These are phyloP conservation scores for Ophiostoma pallidulum DNA, from an alignment of 2,329 filamentous ascomycete species.

Conservation along the genomic window DNA sequence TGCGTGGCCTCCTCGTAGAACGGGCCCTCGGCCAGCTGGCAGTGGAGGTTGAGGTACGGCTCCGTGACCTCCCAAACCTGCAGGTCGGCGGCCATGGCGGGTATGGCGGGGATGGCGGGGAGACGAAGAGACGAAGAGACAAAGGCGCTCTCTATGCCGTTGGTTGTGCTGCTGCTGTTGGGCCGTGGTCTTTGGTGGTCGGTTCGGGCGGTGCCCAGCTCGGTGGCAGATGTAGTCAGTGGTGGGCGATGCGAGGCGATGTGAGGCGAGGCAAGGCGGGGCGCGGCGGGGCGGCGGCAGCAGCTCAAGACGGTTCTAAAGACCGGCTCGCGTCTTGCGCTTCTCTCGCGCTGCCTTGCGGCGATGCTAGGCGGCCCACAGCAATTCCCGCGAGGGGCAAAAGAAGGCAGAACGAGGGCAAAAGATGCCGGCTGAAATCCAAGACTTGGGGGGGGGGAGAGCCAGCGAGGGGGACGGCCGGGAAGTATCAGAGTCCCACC, in stretches of 20 bases:
- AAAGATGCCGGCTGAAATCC: not conserved
- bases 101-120: too few relatives aligned
- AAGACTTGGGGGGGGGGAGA: not conserved
- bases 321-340: not conserved
- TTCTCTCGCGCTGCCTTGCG: not conserved
- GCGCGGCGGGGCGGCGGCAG: too few relatives aligned
- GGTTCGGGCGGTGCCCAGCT: too few relatives aligned
- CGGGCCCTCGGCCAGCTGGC: conserved; percentile 63
- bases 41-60: conserved; percentile 53
- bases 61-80: conserved; percentile 42
- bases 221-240: too few relatives aligned
- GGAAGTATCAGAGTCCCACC: not conserved
- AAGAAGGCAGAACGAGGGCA: too few relatives aligned
- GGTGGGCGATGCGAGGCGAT: too few relatives aligned
- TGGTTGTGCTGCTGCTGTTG: too few relatives aligned
- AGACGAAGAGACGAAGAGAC: too few relatives aligned
- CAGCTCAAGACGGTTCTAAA: too few relatives aligned
- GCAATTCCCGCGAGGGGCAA: not conserved
- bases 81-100: conserved; percentile 4
- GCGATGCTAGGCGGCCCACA: conserved; percentile 1
- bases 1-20: conserved; percentile 60
- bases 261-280: too few relatives aligned
- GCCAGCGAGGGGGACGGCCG: not conserved
- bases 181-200: too few relatives aligned
- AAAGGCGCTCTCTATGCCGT: too few relatives aligned